A percentile compares a stretch with the other conserved stretches of the same genome.
These are phyloP conservation scores for Fusarium veterinarium DNA, from an alignment of 2,329 filamentous ascomycete genomes.

Conservation along the genomic window DNA sequence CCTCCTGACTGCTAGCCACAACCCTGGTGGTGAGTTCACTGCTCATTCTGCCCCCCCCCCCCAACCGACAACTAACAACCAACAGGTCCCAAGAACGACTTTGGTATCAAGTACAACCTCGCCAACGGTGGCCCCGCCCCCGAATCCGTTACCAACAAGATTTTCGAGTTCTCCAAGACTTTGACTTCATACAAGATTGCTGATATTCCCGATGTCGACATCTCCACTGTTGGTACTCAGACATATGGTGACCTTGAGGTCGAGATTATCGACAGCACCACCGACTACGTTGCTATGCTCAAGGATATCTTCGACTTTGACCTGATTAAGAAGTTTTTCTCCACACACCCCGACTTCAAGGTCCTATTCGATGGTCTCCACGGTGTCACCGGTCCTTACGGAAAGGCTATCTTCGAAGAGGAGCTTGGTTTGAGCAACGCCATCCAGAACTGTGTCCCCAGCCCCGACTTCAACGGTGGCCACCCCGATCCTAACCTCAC, in stretches of 20 bases:
- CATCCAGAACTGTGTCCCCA: constrained; percentile 92
- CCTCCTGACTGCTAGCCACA: constrained; percentile 95
- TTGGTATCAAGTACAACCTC: constrained; percentile 99
- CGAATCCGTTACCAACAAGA: constrained; percentile 97
- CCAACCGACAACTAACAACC: not conserved
- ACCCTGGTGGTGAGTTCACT: constrained; percentile 83
- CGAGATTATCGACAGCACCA: constrained; percentile 92
- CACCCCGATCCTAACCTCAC: constrained; percentile 98
- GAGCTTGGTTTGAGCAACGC: constrained; percentile 84
- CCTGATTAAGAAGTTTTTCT: constrained; percentile 94
- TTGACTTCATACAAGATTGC: constrained; percentile 93
- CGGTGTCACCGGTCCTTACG: constrained; percentile 96
- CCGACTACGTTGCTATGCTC: constrained; percentile 93
- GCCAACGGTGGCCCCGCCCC: constrained; percentile 95
- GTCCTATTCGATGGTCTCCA: constrained; percentile 94
- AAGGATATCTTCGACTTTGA: constrained; percentile 99
- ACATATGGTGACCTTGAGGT: constrained; percentile 90
- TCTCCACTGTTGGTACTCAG: constrained; percentile 82
- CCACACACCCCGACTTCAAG: constrained; percentile 90
- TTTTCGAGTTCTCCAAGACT: constrained; percentile 90
- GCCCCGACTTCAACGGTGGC: constrained; percentile 94
- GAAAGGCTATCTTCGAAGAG: constrained; percentile 92
- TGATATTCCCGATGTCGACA: constrained; percentile 87
- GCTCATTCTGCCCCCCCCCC: not conserved
- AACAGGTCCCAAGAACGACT: constrained; percentile 89